phyloP scores from a whole-genome alignment of 768 basidiomycete species.

The Holtermanniella nyarrowii region DNA sequence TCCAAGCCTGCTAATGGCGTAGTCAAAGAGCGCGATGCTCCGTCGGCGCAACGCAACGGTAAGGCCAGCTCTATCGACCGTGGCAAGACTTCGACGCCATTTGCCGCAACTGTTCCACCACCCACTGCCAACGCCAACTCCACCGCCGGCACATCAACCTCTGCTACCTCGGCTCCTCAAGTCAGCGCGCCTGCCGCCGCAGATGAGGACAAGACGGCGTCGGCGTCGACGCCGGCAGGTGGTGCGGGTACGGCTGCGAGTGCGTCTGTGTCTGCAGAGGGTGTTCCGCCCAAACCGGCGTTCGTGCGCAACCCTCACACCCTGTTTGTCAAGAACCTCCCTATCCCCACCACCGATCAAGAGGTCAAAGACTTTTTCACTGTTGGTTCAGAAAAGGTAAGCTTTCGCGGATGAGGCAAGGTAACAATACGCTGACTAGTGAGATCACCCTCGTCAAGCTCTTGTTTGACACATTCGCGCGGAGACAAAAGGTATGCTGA shows the following conservation, averaged over 20 bases:
- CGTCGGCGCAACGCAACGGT: background rate
- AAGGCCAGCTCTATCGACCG: background rate
- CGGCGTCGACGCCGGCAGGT: too few species aligned
- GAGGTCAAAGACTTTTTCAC: slow-evolving; percentile 21
- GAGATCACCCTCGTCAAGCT: slow-evolving; percentile 32
- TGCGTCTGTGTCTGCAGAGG: too few species aligned
- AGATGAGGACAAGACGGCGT: background rate
- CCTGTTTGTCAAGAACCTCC: slow-evolving; percentile 31
- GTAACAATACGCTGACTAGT: slow-evolving; percentile 45
- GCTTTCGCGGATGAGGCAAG: background rate
- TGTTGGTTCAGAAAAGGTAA: slow-evolving; percentile 17
- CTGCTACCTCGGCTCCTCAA: background rate
- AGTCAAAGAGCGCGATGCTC: background rate
- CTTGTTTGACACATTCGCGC: slow-evolving; percentile 16
- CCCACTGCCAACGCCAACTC: background rate
- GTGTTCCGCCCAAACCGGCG: background rate
- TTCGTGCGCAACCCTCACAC: slow-evolving; percentile 16
- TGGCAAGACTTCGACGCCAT: too few species aligned
- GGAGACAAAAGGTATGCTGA: slow-evolving; percentile 18
- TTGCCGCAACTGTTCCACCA: too few species aligned
- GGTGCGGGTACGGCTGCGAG: too few species aligned
- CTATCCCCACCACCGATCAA: slow-evolving; percentile 20
- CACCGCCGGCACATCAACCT: background rate
- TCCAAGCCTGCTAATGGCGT: background rate
- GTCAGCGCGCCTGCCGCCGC: slow-evolving; percentile 30